phyloP scores from a whole-genome alignment of 345 rosid genomes.

The Salix koriyanagi region DNA sequence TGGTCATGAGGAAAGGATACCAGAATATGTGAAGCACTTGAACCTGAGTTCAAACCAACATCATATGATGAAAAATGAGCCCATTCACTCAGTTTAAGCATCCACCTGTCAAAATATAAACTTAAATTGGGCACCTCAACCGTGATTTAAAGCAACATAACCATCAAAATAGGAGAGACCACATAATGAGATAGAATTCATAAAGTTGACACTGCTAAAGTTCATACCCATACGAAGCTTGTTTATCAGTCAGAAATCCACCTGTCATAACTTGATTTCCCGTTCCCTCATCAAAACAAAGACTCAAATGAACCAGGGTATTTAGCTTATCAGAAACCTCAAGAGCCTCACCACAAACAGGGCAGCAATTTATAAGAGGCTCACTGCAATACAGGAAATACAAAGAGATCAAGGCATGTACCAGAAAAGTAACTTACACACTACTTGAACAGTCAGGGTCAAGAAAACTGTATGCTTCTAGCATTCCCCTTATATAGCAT shows the following conservation, averaged over 20 bases:
- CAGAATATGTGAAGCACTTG: constrained; percentile 90
- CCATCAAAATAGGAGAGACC: neutral
- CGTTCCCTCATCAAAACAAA: constrained; percentile 95
- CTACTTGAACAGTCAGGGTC: neutral
- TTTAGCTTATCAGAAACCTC: constrained; percentile 69
- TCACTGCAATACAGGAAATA: constrained; percentile 45
- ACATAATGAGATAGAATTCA: neutral
- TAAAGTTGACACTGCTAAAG: neutral
- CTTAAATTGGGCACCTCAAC: neutral
- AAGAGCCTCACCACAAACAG: constrained; percentile 82
- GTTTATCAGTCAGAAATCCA: constrained; percentile 91
- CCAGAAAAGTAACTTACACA: neutral
- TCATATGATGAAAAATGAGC: constrained; percentile 79
- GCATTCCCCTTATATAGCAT: neutral
- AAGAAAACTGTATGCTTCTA: neutral
- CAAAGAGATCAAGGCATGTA: neutral
- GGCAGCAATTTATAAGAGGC: constrained; percentile 73
- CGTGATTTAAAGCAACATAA: neutral
- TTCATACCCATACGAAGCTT: constrained; percentile 86
- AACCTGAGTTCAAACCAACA: constrained; percentile 79
- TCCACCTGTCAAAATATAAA: constrained; percentile 54
- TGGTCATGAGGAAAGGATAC: constrained; percentile 28
- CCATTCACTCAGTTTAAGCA: constrained; percentile 96
- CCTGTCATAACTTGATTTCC: constrained; percentile 93
- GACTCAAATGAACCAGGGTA: constrained; percentile 77